Evolutionary conservation across 768 basidiomycete genomes (phyloP), one percentile per base, ranked within the genome.

Genomic region (Kwoniella sp.): DNA sequence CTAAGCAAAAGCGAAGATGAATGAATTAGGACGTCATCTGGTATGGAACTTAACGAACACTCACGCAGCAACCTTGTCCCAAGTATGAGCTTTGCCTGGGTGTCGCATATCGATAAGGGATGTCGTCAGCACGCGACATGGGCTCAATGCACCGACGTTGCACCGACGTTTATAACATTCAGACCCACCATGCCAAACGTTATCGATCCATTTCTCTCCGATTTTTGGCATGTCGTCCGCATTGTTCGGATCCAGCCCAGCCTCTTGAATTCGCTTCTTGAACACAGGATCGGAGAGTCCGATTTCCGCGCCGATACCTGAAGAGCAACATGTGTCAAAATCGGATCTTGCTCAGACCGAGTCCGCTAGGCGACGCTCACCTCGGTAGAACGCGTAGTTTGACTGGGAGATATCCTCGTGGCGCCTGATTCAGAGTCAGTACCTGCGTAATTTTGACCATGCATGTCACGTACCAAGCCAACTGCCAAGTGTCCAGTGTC

Each of bases 31-130:
- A 13, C 15, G 17, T n/a, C 9, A 20, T 23, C 47, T 48, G n/a
- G n/a, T n/a, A n/a, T n/a, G n/a, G n/a, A n/a, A n/a, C n/a, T n/a
- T n/a, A n/a, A n/a, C n/a, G n/a, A n/a, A n/a, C 23, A 31, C 71
- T 47, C 61, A 67, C 73, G 84, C 53, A 0, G 82, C 82, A 20
- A 86, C 81, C 71, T 86, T 85, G 30, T 83, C 82, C 85, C 85
- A 86, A 22, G 83, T 83, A 68, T 84, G 84, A 13, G 85, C 83
- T 68, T 85, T 85, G 53, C 85, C 85, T 62, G 25, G 23, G 13
- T 1, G 17, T 51, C 25, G 23, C 13, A 50, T 3, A 28, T 7
- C 26, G 17, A 47, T 2, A 45, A n/a, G n/a, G 41, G 11, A 45
- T 45, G n/a, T n/a, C n/a, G n/a, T 52, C 11, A 25, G 51, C 9